Base-by-base conservation (phyloP, 208 protist species). In the Crithidia sp. region DNA sequence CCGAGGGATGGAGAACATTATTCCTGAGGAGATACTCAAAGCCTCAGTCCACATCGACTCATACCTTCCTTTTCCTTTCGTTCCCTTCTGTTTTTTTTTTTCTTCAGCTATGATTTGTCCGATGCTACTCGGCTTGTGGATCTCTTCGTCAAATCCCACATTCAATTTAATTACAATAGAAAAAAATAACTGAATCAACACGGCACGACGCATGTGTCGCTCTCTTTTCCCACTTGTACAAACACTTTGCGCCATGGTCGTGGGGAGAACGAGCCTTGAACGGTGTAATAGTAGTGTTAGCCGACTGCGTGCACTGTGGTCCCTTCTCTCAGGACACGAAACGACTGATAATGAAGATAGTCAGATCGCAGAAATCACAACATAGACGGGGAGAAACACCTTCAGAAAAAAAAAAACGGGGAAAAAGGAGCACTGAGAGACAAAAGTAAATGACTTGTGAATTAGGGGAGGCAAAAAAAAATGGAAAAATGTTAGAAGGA, bases 331-430 rank as follows among this genome's bases (percentile, higher is more conserved):
- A 28, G 28, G 12, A 4, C 12, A 61, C 37, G 44, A 28, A 50
- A n/a, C 12, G 3, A 13, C 5, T 19, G 10, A 54, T 44, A 66
- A 66, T 66, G 60, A 41, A 54, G 45, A 66, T 52, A 5, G 5
- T 14, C n/a, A 41, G 41, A 7, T 54, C 12, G 13, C 2, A 39
- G n/a, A 9, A 17, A 12, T 41, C 9, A 36, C 14, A 57, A 67
- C 45, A 16, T 28, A 28, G 28, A 28, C 28, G 28, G 28, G 28
- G 28, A 28, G 28, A 28, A 28, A 28, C 28, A 28, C 12, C 7
- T 49, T 2, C 14, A 1, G 6, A 54, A 36, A 45, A 55, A 45
- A 55, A 57, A n/a, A 60, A 77, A 59, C 61, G 45, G 40, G 13
- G 2, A 52, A 41, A 19, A 45, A 17, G 9, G 13, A 50, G 0